These are phyloP conservation scores for Podospora pseudocomata DNA, from an alignment of 495 filamentous ascomycete genomes.

Conservation along the genomic window DNA sequence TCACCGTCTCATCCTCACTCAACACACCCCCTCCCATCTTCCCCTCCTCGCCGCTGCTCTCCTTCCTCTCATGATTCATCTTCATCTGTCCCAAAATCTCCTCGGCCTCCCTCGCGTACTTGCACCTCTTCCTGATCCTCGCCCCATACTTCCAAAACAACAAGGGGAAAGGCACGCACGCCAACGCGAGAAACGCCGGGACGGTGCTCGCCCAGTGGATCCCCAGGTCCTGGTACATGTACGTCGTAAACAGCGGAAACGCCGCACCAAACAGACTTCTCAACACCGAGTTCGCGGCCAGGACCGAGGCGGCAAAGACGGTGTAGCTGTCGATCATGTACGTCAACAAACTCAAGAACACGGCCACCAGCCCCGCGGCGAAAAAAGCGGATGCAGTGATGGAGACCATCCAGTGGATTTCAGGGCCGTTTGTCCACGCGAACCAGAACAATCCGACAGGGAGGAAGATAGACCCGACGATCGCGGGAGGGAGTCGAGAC, in stretches of 20 bases:
- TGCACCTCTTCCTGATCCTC: slow-evolving; percentile 63
- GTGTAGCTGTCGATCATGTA: slow-evolving; percentile 81
- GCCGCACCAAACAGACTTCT: slow-evolving; percentile 67
- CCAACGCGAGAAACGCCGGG: slow-evolving; percentile 71
- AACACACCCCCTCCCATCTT: slow-evolving; percentile 11
- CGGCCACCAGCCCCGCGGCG: slow-evolving; percentile 45
- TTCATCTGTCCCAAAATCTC: slow-evolving; percentile 41
- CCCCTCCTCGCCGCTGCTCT: slow-evolving; percentile 12
- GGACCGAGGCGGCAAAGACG: slow-evolving; percentile 74
- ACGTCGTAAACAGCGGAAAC: slow-evolving; percentile 77
- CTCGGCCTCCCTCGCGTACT: slow-evolving; percentile 67
- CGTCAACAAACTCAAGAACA: slow-evolving; percentile 73
- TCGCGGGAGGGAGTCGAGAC: slow-evolving; percentile 74
- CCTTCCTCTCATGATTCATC: slow-evolving; percentile 6
- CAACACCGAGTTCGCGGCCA: slow-evolving; percentile 74
- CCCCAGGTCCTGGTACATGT: slow-evolving; percentile 72
- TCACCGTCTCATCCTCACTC: slow-evolving; percentile 28
- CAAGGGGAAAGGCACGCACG: slow-evolving; percentile 75
- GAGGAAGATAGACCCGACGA: slow-evolving; percentile 52
- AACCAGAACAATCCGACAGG: slow-evolving; percentile 60
- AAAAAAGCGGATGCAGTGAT: slow-evolving; percentile 48
- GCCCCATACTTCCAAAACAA: slow-evolving; percentile 75
- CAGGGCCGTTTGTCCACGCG: slow-evolving; percentile 53
- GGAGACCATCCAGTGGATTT: slow-evolving; percentile 52
- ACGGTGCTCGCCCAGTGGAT: slow-evolving; percentile 78